phyloP scores from a whole-genome alignment of 2,329 filamentous ascomycete genomes.

The Nigrospora sphaerica region DNA sequence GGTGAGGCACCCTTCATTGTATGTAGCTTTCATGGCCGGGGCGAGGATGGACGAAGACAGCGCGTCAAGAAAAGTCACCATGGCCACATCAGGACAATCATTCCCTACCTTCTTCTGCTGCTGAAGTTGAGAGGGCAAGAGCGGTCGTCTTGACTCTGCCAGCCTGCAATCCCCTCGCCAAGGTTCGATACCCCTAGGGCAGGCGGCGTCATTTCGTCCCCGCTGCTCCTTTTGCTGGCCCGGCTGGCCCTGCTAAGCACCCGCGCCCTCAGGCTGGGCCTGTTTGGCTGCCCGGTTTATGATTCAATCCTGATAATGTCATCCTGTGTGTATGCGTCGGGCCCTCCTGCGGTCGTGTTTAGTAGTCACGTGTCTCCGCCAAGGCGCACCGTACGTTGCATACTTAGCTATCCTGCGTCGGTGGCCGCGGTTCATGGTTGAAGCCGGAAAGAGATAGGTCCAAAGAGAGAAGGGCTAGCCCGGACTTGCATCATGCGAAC shows the following conservation, averaged over 20 bases:
- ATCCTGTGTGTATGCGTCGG: not conserved
- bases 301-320: not conserved
- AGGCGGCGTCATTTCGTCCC: slow-evolving; percentile 23
- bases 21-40: slow-evolving; percentile 37
- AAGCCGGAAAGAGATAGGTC: too few species aligned
- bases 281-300: not conserved
- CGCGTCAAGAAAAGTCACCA: slow-evolving; percentile 59
- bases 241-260: slow-evolving; percentile 17
- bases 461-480: too few species aligned
- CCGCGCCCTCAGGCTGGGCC: slow-evolving; percentile 9
- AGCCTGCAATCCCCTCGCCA: slow-evolving; percentile 47
- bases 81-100: slow-evolving; percentile 48
- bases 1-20: slow-evolving; percentile 38
- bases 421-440: too few species aligned
- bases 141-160: slow-evolving; percentile 52
- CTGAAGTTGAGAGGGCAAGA: slow-evolving; percentile 53
- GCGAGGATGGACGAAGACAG: slow-evolving; percentile 57
- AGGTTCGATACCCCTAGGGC: slow-evolving; percentile 43
- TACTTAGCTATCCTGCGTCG: too few species aligned
- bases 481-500: too few species aligned
- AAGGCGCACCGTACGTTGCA: too few species aligned
- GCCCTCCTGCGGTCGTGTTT: too few species aligned
- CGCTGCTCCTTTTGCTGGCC: slow-evolving; percentile 11
- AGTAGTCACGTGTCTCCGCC: too few species aligned
- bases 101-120: slow-evolving; percentile 47